These are phyloP conservation scores for Garcia nutans DNA, from an alignment of 345 rosid species.

Conservation along the genomic window DNA sequence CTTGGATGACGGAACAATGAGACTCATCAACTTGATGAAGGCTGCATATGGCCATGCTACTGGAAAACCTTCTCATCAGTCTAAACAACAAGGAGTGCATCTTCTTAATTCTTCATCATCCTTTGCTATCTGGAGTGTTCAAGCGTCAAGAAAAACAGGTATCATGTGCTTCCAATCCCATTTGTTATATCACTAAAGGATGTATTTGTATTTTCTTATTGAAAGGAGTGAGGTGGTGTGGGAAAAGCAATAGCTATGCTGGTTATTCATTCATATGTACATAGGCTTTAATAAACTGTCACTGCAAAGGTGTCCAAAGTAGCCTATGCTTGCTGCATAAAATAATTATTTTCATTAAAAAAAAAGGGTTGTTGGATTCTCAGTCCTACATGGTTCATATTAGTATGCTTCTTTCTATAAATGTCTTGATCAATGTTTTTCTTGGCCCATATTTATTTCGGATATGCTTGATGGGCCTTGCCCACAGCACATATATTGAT, in stretches of 20 bases:
- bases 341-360: too few species aligned
- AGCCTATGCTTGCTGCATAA: neutral
- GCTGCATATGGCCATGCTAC: slow-evolving; percentile 71
- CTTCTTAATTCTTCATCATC: slow-evolving; percentile 60
- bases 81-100: slow-evolving; percentile 76
- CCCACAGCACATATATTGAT: neutral
- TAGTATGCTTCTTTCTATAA: neutral
- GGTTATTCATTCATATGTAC: neutral
- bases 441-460: neutral
- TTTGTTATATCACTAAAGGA: neutral
- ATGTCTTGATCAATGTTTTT: neutral
- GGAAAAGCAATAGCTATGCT: too few species aligned
- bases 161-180: slow-evolving; percentile 6
- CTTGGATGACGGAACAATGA: slow-evolving; percentile 77
- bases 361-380: neutral
- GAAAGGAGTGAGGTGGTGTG: neutral
- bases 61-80: slow-evolving; percentile 53
- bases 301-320: neutral
- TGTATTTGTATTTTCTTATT: neutral
- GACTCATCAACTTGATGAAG: slow-evolving; percentile 65
- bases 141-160: slow-evolving; percentile 80
- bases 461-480: neutral
- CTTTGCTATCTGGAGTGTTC: slow-evolving; percentile 77
- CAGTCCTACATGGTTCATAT: neutral
- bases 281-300: neutral